phyloP scores from a whole-genome alignment of 768 basidiomycete species.

The Pleurotus ostreatus region DNA sequence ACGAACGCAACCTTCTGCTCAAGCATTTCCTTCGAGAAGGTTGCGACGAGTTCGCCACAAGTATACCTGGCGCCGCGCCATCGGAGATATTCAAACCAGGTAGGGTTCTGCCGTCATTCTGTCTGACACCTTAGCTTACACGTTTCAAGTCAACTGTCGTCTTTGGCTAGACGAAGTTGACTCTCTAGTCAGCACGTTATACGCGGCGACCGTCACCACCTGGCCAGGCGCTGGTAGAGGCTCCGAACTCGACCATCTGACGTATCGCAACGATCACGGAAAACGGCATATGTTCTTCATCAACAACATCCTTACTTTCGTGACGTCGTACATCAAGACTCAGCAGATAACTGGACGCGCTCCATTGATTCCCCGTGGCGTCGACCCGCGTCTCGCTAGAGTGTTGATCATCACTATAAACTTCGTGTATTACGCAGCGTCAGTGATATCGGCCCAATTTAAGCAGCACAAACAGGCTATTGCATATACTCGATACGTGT shows the following conservation, averaged over 20 bases:
- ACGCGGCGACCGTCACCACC: constrained; percentile 7
- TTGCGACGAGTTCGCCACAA: too few relatives aligned
- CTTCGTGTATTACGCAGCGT: constrained; percentile 5
- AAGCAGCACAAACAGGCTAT: not conserved
- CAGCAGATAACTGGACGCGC: constrained; percentile 4
- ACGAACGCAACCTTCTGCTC: too few relatives aligned
- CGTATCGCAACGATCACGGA: constrained; percentile 4
- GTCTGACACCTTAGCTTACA: too few relatives aligned
- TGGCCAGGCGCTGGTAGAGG: constrained; percentile 15
- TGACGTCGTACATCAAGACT: constrained; percentile 14
- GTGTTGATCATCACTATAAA: not conserved
- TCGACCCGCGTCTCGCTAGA: not conserved
- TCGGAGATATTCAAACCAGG: too few relatives aligned
- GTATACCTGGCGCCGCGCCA: too few relatives aligned
- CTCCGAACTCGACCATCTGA: constrained; percentile 13
- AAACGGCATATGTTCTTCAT: constrained; percentile 11
- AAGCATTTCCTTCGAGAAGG: too few relatives aligned
- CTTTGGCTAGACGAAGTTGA: constrained; percentile 6
- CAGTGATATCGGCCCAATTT: not conserved
- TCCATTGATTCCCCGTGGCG: not conserved
- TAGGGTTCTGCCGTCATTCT: too few relatives aligned
- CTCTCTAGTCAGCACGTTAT: constrained; percentile 10
- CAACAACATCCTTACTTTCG: constrained; percentile 12
- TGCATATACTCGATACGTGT: constrained; percentile 8
- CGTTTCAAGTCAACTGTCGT: not conserved